Base-by-base conservation (phyloP, 2,329 filamentous ascomycete species). In the Sclerotinia borealis region DNA sequence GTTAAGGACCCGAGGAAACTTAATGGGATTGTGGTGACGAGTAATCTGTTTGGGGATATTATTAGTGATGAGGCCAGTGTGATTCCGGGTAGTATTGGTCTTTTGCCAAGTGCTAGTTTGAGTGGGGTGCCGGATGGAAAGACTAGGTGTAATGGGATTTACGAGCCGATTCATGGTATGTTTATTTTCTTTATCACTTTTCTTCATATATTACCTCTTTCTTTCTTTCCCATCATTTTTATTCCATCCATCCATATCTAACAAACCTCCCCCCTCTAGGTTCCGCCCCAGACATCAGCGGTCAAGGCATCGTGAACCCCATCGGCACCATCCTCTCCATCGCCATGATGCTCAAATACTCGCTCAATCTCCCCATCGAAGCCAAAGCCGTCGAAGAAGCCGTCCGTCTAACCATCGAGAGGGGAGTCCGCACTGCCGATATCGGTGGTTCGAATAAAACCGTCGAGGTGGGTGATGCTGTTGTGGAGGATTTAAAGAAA, bases 271-370 rank as follows among this genome's bases (percentile, higher is more conserved):
- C 19, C 39, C 25, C 22, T 56, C 59, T 43, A 90, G 90, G 92
- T 43, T 95, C 91, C 51, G 93, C 93, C 25, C 93, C 93, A 34
- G 93, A 98, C 74, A 98, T 98, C 72, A 92, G 91, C 2, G 93
- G 93, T 69, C 85, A 96, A 79, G 91, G 91, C 65, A 88, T 96
- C 70, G 92, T 96, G 72, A 96, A 96, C 81, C 93, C 93, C 39
- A 83, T 98, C 65, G 93, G 93, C 58, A 93, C 92, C 61, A 92
- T 98, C 68, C 85, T 98, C 49, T 96, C 92, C 15, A 84, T 96
- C 17, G 92, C 92, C 72, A 96, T 98, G 92, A 91, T 99, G 88
- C 84, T 97, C 73, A 89, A 92, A 74, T 98, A 97, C 82, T 96
- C 92, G 17, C 85, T 98, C 64, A 86, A 87, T 72, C 85, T 93